A percentile compares a stretch with the other conserved stretches of the same genome.
Evolutionary conservation across 129 eudicot species (phyloP).

Genomic region (Flaveria sonorensis): DNA sequence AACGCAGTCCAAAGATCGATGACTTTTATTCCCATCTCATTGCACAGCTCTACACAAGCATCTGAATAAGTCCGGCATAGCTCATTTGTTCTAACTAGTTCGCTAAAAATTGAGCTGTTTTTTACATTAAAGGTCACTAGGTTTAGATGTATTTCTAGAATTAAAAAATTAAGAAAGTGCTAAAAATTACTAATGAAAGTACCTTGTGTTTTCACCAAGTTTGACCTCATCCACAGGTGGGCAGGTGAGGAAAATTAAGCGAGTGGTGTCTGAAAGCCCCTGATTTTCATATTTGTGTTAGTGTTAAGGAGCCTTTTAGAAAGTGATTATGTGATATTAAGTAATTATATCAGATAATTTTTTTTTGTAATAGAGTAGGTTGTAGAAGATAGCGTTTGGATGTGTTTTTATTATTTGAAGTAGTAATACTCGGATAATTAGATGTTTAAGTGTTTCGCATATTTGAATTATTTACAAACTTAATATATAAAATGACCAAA

Average conservation of each 20-base stretch:
- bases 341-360: background rate
- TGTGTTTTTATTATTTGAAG: background rate
- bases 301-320: constrained; percentile 1
- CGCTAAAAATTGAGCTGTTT: constrained; percentile 57
- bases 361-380: background rate
- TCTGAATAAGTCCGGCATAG: constrained; percentile 79
- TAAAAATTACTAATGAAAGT: constrained; percentile 5
- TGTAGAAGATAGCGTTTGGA: constrained; percentile 7
- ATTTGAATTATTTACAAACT: background rate
- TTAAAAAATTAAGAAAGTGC: background rate
- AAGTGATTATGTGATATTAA: constrained; percentile 17
- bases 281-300: constrained; percentile 40
- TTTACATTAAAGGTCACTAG: constrained; percentile 7
- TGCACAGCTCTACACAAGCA: constrained; percentile 73
- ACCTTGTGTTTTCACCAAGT: constrained; percentile 66
- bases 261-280: constrained; percentile 77
- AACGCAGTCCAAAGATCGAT: constrained; percentile 91
- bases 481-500: background rate
- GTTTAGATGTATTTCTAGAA: background rate
- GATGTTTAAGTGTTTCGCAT: background rate
- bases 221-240: constrained; percentile 83
- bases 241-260: constrained; percentile 64
- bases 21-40: constrained; percentile 70
- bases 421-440: background rate
- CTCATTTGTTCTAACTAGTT: constrained; percentile 85